Conservation (phyloP, 768 basidiomycete species). For the Kwoniella dendrophila region DNA sequence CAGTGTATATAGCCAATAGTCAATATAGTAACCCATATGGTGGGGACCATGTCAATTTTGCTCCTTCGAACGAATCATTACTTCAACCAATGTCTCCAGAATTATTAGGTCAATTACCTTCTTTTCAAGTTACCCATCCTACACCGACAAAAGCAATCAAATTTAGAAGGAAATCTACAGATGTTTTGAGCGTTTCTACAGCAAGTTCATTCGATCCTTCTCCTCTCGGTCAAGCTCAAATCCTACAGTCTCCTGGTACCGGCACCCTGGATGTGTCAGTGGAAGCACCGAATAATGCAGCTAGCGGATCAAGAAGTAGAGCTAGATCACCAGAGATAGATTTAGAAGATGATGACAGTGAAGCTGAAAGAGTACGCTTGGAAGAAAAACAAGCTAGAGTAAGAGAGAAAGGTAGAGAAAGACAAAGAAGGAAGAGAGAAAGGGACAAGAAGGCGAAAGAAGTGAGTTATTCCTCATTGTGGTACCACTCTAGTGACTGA, state of each 20-base stretch:
- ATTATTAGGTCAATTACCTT: constrained; percentile 7
- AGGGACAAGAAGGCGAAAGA: constrained; percentile 35
- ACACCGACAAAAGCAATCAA: constrained; percentile 29
- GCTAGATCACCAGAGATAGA: constrained; percentile 23
- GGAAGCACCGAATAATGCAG: neutral
- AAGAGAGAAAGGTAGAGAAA: constrained; percentile 43
- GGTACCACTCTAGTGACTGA: neutral
- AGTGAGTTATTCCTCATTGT: constrained; percentile 20
- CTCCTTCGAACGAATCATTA: constrained; percentile 15
- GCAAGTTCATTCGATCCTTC: constrained; percentile 15
- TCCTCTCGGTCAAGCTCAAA: neutral
- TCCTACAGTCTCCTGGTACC: constrained; percentile 9
- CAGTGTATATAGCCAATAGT: constrained; percentile 14
- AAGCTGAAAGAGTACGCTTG: constrained; percentile 15
- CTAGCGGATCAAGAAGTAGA: neutral
- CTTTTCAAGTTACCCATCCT: constrained; percentile 28
- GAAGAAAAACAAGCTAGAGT: constrained; percentile 32
- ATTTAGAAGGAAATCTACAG: constrained; percentile 10
- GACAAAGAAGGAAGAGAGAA: constrained; percentile 47
- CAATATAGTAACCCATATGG: constrained; percentile 7
- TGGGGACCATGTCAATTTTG: constrained; percentile 1
- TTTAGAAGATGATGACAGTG: constrained; percentile 30
- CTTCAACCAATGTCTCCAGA: neutral
- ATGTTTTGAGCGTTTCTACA: constrained; percentile 10
- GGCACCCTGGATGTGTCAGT: constrained; percentile 14